These are phyloP conservation scores for Nemania sp. DNA, from an alignment of 2,329 filamentous ascomycete genomes.

Conservation along the genomic window DNA sequence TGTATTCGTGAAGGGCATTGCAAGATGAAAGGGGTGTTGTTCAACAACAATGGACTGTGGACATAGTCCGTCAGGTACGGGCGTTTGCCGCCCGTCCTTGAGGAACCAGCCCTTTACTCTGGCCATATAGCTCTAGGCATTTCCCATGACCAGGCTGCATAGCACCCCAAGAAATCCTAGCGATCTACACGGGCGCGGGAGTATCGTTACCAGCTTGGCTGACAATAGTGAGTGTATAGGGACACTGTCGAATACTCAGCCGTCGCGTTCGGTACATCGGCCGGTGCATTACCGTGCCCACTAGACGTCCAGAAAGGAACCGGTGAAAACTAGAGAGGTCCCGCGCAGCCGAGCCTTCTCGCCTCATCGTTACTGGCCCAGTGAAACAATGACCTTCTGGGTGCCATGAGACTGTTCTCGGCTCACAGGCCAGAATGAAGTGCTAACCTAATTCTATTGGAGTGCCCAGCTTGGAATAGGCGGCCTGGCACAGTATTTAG, in stretches of 20 bases:
- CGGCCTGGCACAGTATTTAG: slow-evolving; percentile 6
- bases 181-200: neutral
- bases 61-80: slow-evolving; percentile 4
- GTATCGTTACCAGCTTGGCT: neutral
- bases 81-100: slow-evolving; percentile 1
- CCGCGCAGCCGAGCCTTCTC: neutral
- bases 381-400: slow-evolving; percentile 6
- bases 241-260: slow-evolving; percentile 2
- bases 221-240: neutral
- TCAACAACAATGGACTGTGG: neutral
- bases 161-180: neutral
- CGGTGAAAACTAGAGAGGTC: slow-evolving; percentile 16
- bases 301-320: neutral
- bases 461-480: slow-evolving; percentile 20
- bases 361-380: slow-evolving; percentile 1
- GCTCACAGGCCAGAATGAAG: slow-evolving; percentile 5
- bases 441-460: slow-evolving; percentile 11
- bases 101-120: slow-evolving; percentile 7
- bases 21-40: neutral
- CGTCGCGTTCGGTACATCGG: neutral
- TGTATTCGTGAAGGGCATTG: neutral
- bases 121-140: slow-evolving; percentile 6
- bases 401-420: neutral
- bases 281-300: neutral
- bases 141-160: slow-evolving; percentile 9